These are phyloP conservation scores for Xylariaceae sp. DNA, from an alignment of 2,329 filamentous ascomycete species.

Conservation along the genomic window DNA sequence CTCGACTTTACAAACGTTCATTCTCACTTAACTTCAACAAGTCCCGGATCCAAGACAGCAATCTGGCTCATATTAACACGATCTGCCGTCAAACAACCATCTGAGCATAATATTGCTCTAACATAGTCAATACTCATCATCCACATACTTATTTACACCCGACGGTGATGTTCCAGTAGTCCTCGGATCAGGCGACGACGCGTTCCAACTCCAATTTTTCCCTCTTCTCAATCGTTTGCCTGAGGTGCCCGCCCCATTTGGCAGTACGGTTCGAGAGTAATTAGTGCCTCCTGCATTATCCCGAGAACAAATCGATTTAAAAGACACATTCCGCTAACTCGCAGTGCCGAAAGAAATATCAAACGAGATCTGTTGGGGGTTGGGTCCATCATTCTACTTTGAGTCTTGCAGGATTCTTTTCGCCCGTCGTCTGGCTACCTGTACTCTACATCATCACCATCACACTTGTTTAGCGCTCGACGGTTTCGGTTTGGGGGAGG, in stretches of 20 bases:
- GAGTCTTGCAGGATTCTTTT: conserved; percentile 19
- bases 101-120: too few relatives aligned
- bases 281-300: conserved; percentile 5
- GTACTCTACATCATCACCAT: conserved; percentile 26
- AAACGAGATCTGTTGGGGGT: conserved; percentile 23
- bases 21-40: not conserved
- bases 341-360: conserved; percentile 3
- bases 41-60: not conserved
- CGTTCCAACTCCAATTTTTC: conserved; percentile 9
- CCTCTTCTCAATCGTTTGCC: not conserved
- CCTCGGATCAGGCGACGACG: conserved; percentile 10
- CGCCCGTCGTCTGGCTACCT: conserved; percentile 30
- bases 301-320: conserved; percentile 8
- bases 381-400: conserved; percentile 16
- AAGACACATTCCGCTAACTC: conserved; percentile 21
- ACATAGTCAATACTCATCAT: not conserved
- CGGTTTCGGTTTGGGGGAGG: conserved; percentile 6
- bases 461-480: conserved; percentile 19
- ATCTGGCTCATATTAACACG: not conserved
- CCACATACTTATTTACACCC: too few relatives aligned
- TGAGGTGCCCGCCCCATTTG: not conserved
- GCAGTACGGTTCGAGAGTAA: not conserved
- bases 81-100: not conserved
- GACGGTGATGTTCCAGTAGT: conserved; percentile 1
- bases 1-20: too few relatives aligned